Evolutionary conservation across 345 rosid genomes (phyloP).

Genomic region (Abelmoschus esculentus): DNA sequence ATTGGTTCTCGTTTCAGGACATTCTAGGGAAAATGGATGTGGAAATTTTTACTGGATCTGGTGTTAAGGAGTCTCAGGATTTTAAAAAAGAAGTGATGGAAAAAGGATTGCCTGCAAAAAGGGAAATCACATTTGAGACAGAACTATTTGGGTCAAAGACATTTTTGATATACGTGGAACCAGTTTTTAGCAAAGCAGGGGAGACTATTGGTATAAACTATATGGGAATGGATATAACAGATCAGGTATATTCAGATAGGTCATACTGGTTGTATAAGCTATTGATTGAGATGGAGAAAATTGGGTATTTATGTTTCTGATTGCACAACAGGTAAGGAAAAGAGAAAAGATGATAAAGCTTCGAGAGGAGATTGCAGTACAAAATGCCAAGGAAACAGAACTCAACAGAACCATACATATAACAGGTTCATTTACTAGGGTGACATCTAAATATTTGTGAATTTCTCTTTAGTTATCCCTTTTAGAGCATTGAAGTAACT

Average conservation of each 20-base stretch:
- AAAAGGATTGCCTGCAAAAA: conserved; percentile 79
- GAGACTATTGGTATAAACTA: conserved; percentile 90
- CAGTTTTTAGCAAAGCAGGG: conserved; percentile 76
- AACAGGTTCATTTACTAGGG: conserved; percentile 46
- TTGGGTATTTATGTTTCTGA: conserved; percentile 15
- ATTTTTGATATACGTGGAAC: conserved; percentile 80
- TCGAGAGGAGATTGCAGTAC: conserved; percentile 92
- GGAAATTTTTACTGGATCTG: conserved; percentile 83
- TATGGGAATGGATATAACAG: conserved; percentile 97
- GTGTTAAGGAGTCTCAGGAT: conserved; percentile 91
- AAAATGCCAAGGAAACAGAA: conserved; percentile 93
- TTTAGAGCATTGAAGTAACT: not conserved
- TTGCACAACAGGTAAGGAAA: conserved; percentile 49
- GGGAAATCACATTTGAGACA: conserved; percentile 86
- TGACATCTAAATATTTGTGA: conserved; percentile 1
- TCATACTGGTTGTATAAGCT: not conserved
- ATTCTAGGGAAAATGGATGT: conserved; percentile 83
- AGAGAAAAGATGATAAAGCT: conserved; percentile 83
- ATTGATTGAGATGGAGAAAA: not conserved
- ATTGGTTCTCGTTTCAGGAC: conserved; percentile 40
- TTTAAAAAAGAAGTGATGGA: conserved; percentile 90
- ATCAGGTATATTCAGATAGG: conserved; percentile 50
- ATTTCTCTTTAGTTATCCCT: not conserved
- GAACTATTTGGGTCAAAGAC: conserved; percentile 80
- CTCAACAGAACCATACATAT: conserved; percentile 89